These are phyloP conservation scores for Cladophialophora exuberans DNA, from an alignment of 2,329 filamentous ascomycete species.

Conservation along the genomic window DNA sequence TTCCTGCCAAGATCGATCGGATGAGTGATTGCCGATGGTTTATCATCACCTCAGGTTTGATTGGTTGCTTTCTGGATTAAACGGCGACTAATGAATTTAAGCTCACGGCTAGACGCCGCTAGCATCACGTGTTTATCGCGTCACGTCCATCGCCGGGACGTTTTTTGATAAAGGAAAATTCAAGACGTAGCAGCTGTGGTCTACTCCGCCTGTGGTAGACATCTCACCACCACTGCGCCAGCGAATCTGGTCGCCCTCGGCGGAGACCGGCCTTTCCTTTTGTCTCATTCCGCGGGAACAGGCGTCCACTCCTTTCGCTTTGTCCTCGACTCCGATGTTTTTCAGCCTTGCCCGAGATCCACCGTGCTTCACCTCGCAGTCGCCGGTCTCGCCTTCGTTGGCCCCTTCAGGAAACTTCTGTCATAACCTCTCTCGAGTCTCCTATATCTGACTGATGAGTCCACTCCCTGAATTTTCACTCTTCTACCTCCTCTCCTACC, in stretches of 20 bases:
- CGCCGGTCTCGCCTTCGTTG: neutral
- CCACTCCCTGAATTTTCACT: neutral
- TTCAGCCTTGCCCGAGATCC: conserved; percentile 18
- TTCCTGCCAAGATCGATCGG: conserved; percentile 9
- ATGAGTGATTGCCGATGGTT: conserved; percentile 1
- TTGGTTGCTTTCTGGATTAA: neutral
- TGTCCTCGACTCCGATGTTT: neutral
- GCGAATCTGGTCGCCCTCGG: too few relatives aligned
- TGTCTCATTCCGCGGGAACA: too few relatives aligned
- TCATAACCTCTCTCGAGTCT: neutral
- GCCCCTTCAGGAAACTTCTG: conserved; percentile 4
- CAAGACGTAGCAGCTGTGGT: neutral
- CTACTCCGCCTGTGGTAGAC: neutral
- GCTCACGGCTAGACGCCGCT: neutral
- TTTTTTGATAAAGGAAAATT: conserved; percentile 14
- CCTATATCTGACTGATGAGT: conserved; percentile 4
- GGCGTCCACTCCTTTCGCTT: neutral
- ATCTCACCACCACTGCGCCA: neutral
- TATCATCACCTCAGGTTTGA: neutral
- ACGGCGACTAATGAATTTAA: conserved; percentile 1
- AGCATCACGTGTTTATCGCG: neutral
- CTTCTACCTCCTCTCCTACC: too few relatives aligned
- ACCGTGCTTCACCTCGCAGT: conserved; percentile 1
- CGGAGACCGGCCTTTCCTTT: too few relatives aligned
- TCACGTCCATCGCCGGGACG: conserved; percentile 3